Base-by-base conservation (phyloP, 192 early-diverging fungal genomes). In the Podila minutissima region DNA sequence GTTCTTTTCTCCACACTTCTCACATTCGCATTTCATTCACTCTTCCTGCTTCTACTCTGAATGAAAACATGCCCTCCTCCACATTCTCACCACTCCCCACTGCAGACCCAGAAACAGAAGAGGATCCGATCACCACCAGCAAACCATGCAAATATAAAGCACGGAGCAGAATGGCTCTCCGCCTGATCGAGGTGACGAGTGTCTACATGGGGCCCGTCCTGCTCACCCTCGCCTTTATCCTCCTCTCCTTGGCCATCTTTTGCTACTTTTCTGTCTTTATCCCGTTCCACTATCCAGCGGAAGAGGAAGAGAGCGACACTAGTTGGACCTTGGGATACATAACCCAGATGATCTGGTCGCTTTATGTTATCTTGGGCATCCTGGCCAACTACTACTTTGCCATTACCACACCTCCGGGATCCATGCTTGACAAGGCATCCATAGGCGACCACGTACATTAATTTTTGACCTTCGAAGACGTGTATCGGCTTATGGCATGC, bases 321-420 rank as follows among this genome's bases (percentile, higher is more conserved):
- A 88, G 70, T 19, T 3, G 11, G 13, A n/a, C 22, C 6, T 12
- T 85, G 22, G 31, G 64, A 11, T 87, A 85, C 49, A 58, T 71
- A 35, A 2, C 38, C 20, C 69, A 67, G 19, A 64, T 78, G 66
- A n/a, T 71, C 59, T 78, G 70, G 70, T 86, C 85, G 26, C 22
- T 84, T 11, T 89, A 89, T 57, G 71, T 89, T 49, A 74, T 88
- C 26, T 86, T 81, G 64, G 85, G 85, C 61, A 85, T 88, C 51
- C 53, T 76, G 31, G 87, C 86, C 67, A 84, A 89, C 59, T 89
- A 89, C 46, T 89, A 88, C 60, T 88, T 86, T 81, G 86, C 88
- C 2, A 72, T 89, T 19, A 75, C 57, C 31, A 89, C 88, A n/a
- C 83, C 77, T 8, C 88, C 88, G n/a, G 88, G 88, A 28, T 75